A percentile compares a stretch with the other conserved stretches of the same genome.
These are phyloP conservation scores for Apiospora rasikravindrae DNA, from an alignment of 2,329 filamentous ascomycete species.

Conservation along the genomic window DNA sequence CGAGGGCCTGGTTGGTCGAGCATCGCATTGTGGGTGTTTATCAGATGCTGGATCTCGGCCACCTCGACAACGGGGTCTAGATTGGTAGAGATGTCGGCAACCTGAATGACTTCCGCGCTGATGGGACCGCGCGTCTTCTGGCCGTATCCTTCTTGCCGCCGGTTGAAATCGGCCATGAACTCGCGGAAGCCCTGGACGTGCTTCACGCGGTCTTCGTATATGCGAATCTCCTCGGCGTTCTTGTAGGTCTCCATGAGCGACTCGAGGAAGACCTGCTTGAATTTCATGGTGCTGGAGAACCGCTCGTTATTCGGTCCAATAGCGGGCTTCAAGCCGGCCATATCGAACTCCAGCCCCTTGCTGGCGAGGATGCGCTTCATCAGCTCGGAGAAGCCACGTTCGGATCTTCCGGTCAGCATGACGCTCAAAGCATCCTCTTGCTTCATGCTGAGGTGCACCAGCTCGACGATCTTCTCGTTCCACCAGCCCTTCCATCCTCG, in stretches of 20 bases:
- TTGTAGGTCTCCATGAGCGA: conserved; percentile 86
- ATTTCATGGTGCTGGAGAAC: conserved; percentile 84
- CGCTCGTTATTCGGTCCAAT: conserved; percentile 80
- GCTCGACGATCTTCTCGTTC: conserved; percentile 87
- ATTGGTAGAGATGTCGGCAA: conserved; percentile 73
- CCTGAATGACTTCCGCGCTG: conserved; percentile 81
- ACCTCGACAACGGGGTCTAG: conserved; percentile 41
- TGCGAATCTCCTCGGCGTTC: conserved; percentile 79
- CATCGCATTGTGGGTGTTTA: conserved; percentile 81
- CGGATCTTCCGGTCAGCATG: conserved; percentile 84
- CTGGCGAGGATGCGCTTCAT: conserved; percentile 81
- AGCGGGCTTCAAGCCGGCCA: conserved; percentile 85
- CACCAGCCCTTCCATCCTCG: conserved; percentile 92
- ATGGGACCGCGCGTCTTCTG: conserved; percentile 67
- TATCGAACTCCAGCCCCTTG: conserved; percentile 83
- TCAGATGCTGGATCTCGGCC: conserved; percentile 74
- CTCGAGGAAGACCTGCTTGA: conserved; percentile 86
- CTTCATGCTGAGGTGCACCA: conserved; percentile 80
- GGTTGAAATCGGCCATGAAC: conserved; percentile 82
- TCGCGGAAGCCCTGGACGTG: conserved; percentile 83
- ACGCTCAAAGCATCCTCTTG: conserved; percentile 86
- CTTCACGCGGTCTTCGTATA: conserved; percentile 70
- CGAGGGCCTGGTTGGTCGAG: conserved; percentile 48
- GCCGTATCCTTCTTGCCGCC: conserved; percentile 51
- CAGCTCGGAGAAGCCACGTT: conserved; percentile 76